Evolutionary conservation across 305 asterid species (phyloP).

Genomic region (Caryopteris hybrid): DNA sequence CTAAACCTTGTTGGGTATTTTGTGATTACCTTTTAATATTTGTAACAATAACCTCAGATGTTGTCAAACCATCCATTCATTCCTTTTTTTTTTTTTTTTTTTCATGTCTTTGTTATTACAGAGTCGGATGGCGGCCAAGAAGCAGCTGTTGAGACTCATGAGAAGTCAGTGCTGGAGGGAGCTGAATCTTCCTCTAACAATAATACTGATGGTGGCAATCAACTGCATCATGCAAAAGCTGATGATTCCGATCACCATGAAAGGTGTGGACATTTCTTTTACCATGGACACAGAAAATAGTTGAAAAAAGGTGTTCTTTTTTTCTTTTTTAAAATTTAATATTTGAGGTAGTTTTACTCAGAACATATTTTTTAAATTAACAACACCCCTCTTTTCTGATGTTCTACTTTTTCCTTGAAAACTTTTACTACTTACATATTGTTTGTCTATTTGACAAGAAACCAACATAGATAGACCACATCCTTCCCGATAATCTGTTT

Average conservation of each 20-base stretch:
- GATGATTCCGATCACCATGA: slow-evolving; percentile 35
- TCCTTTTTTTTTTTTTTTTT: too few species aligned
- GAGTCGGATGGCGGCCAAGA: slow-evolving; percentile 33
- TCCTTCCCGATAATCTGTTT: slow-evolving; percentile 72
- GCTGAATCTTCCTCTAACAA: slow-evolving; percentile 18
- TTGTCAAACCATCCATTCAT: not conserved
- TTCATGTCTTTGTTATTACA: slow-evolving; percentile 8
- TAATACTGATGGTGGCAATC: slow-evolving; percentile 24
- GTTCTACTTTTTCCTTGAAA: too few species aligned
- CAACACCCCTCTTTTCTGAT: too few species aligned
- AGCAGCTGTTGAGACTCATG: slow-evolving; percentile 21
- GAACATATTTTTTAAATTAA: too few species aligned
- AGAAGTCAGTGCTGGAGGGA: slow-evolving; percentile 32
- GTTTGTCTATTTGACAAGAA: slow-evolving; percentile 3
- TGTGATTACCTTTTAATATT: too few species aligned
- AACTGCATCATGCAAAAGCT: slow-evolving; percentile 26
- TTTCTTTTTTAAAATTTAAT: too few species aligned
- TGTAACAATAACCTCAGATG: not conserved
- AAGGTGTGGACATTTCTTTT: slow-evolving; percentile 38
- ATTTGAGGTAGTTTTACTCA: too few species aligned
- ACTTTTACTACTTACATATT: too few species aligned
- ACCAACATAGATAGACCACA: slow-evolving; percentile 59
- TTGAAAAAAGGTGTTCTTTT: too few species aligned
- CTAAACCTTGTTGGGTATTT: too few species aligned
- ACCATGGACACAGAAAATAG: not conserved